Conservation (phyloP, 2,329 filamentous ascomycete species). For the Arthrobotrys sinensis region DNA sequence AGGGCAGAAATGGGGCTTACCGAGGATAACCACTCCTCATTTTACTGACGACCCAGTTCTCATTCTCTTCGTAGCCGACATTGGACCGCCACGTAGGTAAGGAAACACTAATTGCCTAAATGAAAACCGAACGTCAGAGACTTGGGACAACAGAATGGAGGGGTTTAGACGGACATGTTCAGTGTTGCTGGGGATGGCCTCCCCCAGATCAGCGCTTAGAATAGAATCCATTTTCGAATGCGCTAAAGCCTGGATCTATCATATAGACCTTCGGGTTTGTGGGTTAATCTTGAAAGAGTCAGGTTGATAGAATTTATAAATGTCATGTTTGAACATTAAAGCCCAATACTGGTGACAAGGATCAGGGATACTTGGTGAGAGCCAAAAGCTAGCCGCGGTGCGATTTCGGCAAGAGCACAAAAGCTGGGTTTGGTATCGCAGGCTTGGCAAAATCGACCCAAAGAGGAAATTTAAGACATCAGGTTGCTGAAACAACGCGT, state of each 20-base stretch:
- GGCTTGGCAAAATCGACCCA: neutral
- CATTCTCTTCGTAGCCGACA: constrained; percentile 92
- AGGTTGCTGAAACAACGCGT: neutral
- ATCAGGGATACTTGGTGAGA: neutral
- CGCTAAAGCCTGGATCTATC: neutral
- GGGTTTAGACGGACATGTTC: constrained; percentile 37
- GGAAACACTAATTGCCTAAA: constrained; percentile 93
- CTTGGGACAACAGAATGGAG: neutral
- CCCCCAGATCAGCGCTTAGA: constrained; percentile 14
- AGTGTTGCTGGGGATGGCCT: constrained; percentile 49
- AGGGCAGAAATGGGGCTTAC: constrained; percentile 68
- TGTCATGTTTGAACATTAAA: neutral
- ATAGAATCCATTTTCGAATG: constrained; percentile 6
- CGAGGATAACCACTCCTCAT: constrained; percentile 94
- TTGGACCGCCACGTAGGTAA: constrained; percentile 93
- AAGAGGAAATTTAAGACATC: constrained; percentile 37
- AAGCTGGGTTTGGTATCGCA: constrained; percentile 9
- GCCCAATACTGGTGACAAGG: neutral
- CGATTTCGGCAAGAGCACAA: constrained; percentile 34
- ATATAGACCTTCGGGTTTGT: neutral
- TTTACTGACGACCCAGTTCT: constrained; percentile 85
- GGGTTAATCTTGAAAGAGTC: neutral
- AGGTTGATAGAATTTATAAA: neutral
- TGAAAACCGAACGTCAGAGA: neutral
- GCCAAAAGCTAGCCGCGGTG: neutral